These are phyloP conservation scores for Penicillium sp. DNA, from an alignment of 2,329 filamentous ascomycete genomes.

Conservation along the genomic window DNA sequence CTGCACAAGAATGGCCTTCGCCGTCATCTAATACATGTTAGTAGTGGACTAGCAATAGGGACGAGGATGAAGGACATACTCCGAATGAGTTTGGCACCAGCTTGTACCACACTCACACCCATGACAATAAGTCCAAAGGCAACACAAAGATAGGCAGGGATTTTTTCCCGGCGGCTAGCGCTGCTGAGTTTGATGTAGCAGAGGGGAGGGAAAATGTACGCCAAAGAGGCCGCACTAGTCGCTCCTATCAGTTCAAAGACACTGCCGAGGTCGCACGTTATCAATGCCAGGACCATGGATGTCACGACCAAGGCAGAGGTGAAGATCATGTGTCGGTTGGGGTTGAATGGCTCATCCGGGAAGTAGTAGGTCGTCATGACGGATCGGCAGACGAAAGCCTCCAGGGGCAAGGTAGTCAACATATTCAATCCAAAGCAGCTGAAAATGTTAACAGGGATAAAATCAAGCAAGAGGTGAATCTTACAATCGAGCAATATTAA, in stretches of 20 bases:
- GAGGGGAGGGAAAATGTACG: slow-evolving; percentile 90
- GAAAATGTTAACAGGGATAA: slow-evolving; percentile 19
- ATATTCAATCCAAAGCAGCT: slow-evolving; percentile 96
- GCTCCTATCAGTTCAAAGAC: slow-evolving; percentile 97
- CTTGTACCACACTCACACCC: slow-evolving; percentile 74
- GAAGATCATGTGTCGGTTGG: slow-evolving; percentile 81
- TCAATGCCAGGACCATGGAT: slow-evolving; percentile 73
- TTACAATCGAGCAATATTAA: slow-evolving; percentile 84
- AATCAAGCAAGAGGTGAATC: slow-evolving; percentile 12
- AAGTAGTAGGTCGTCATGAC: slow-evolving; percentile 90
- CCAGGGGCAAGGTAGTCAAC: slow-evolving; percentile 93
- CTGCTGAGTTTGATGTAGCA: slow-evolving; percentile 94
- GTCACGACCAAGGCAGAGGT: slow-evolving; percentile 78
- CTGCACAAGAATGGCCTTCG: slow-evolving; percentile 9
- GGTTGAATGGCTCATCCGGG: slow-evolving; percentile 71
- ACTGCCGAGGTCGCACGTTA: slow-evolving; percentile 89
- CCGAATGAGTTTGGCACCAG: slow-evolving; percentile 64
- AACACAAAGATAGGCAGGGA: slow-evolving; percentile 70
- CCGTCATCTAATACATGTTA: neutral
- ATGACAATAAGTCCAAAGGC: slow-evolving; percentile 79
- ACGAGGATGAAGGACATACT: slow-evolving; percentile 30
- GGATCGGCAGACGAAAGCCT: slow-evolving; percentile 96
- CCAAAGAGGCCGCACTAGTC: slow-evolving; percentile 88
- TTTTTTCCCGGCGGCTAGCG: slow-evolving; percentile 69
- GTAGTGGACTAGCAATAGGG: neutral